Base-by-base conservation (phyloP, 2,329 filamentous ascomycete species). In the Fusarium humuli region DNA sequence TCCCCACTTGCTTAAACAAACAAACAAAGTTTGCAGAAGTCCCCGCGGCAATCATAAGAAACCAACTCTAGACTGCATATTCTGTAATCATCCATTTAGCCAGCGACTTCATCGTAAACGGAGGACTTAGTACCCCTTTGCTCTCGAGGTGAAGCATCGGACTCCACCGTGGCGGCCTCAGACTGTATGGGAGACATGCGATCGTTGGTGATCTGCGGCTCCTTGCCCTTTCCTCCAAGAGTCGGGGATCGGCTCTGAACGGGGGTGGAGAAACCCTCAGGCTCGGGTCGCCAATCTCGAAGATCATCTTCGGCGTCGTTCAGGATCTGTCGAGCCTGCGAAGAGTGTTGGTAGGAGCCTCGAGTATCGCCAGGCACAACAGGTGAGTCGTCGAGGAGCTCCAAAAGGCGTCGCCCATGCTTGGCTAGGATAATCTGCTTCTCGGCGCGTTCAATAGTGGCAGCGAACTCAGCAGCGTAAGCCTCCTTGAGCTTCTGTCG, bases 401-500 rank as follows among this genome's bases (percentile, higher is more conserved):
- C 90, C 59, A 99, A 81, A 37, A 99, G 87, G 45, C 94, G 90
- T 57, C 94, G 92, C 22, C 94, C 95, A 78, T 98, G 94, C 76
- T 92, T 93, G 61, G 96, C 95, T 18, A 99, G 88, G 65, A 99
- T 93, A 75, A 95, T 92, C 79, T 99, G 96, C 84, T 98, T 98
- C 84, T 98, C 96, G 25, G 94, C 94, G 32, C 95, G 92, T 84
- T 99, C 96, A 74, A 99, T 97, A 22, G 94, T 93, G 63, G 94
- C 94, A 18, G 92, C 89, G 70, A 97, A 93, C 79, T 98, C 94
- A 65, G 92, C 81, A 72, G 94, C 93, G 78, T 95, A 98, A 25
- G 96, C 93, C 81, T 98, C 93, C 83, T 97, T 98, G 82, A 99
- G 87, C 83, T 98, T 98, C 81, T 96, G 92, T 61, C 96, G 92